Percentiles rank a stretch among this genome's conserved stretches.
phyloP scores from a whole-genome alignment of 2,329 filamentous ascomycete genomes.

The Chaetomiaceae sp. region DNA sequence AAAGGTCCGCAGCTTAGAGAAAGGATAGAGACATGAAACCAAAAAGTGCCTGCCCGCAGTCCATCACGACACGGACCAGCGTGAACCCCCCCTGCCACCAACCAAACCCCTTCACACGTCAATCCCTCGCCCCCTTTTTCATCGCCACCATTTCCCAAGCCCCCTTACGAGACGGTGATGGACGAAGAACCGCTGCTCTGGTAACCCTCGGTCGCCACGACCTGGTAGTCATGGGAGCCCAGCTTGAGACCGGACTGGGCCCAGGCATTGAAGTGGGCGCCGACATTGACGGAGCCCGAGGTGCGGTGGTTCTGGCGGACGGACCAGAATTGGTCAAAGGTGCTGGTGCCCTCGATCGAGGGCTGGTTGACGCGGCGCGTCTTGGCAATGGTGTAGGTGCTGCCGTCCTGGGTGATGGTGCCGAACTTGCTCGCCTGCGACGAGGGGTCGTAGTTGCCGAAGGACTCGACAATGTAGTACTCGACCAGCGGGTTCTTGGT shows the following conservation, averaged over 20 bases:
- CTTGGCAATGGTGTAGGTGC: slow-evolving; percentile 33
- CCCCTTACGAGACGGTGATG: slow-evolving; percentile 13
- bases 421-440: slow-evolving; percentile 31
- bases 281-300: slow-evolving; percentile 44
- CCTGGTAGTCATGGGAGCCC: slow-evolving; percentile 48
- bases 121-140: not conserved
- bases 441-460: slow-evolving; percentile 38
- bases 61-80: too few species aligned
- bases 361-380: slow-evolving; percentile 36
- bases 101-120: too few species aligned
- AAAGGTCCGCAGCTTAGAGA: not conserved
- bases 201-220: slow-evolving; percentile 48
- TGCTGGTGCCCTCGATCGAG: slow-evolving; percentile 41
- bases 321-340: slow-evolving; percentile 47
- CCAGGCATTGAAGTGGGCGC: slow-evolving; percentile 51
- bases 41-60: not conserved
- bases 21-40: not conserved
- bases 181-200: slow-evolving; percentile 18
- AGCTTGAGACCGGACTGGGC: slow-evolving; percentile 39
- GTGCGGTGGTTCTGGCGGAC: slow-evolving; percentile 43
- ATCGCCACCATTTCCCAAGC: too few species aligned
- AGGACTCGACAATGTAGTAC: slow-evolving; percentile 29
- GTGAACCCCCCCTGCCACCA: too few species aligned
- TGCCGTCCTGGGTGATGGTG: slow-evolving; percentile 30
- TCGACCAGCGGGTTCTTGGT: slow-evolving; percentile 29